Evolutionary conservation across 495 filamentous ascomycete species (phyloP).

Genomic region (Neurospora africana): DNA sequence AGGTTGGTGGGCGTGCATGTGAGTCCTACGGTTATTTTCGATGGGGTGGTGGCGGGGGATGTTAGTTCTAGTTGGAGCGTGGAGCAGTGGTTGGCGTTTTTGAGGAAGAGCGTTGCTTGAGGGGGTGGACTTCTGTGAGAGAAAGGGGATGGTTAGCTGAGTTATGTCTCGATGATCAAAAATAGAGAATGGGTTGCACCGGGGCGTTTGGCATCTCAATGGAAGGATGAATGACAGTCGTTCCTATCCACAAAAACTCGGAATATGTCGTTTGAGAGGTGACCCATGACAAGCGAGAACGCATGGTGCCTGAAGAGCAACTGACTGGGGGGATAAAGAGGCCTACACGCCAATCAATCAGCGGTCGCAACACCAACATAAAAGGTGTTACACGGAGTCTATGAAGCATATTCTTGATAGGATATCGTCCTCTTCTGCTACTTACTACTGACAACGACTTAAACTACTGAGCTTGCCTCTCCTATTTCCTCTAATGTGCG

Average conservation of each 20-base stretch:
- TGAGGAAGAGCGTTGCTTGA: slow-evolving; percentile 64
- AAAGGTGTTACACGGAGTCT: background rate
- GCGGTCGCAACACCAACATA: background rate
- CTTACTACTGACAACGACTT: background rate
- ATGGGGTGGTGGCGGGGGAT: slow-evolving; percentile 68
- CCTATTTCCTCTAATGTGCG: background rate
- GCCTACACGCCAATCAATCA: background rate
- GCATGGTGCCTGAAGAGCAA: background rate
- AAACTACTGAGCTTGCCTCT: background rate
- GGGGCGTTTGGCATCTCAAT: background rate
- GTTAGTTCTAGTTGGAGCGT: slow-evolving; percentile 68
- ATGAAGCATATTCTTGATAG: background rate
- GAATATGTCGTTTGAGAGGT: background rate
- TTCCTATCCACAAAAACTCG: background rate
- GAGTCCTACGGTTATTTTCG: slow-evolving; percentile 78
- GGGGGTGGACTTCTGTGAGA: background rate
- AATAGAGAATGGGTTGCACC: background rate
- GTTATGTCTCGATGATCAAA: background rate
- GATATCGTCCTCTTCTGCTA: background rate
- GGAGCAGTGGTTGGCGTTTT: slow-evolving; percentile 78
- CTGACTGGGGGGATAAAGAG: background rate
- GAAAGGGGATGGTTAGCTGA: background rate
- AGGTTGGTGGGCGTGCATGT: slow-evolving; percentile 75
- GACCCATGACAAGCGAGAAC: background rate
- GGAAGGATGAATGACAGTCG: background rate